phyloP scores from a whole-genome alignment of 2,329 filamentous ascomycete species.

The Penicillium sp. region DNA sequence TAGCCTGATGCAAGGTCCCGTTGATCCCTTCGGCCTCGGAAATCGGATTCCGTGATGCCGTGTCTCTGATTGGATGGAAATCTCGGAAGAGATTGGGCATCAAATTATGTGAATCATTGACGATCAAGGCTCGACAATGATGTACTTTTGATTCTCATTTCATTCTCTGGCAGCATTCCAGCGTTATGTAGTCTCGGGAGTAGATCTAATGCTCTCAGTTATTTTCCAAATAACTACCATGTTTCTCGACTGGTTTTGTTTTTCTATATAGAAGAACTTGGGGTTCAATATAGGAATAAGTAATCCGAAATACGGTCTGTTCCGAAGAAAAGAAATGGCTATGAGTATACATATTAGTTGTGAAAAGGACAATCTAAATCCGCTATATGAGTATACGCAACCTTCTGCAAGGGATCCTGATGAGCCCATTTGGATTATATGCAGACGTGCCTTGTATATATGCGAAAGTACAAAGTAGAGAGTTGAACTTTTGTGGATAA shows the following conservation, averaged over 20 bases:
- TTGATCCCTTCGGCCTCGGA: neutral
- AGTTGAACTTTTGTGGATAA: conserved; percentile 1
- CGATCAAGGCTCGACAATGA: neutral
- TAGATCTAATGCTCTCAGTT: neutral
- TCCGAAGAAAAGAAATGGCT: neutral
- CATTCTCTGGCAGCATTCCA: conserved; percentile 3
- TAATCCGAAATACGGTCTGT: neutral
- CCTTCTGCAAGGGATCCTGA: conserved; percentile 13
- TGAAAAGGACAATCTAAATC: neutral
- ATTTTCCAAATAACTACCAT: neutral
- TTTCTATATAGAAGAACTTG: neutral
- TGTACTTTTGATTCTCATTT: neutral
- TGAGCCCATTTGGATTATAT: conserved; percentile 1
- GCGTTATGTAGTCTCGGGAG: neutral
- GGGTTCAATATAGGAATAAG: neutral
- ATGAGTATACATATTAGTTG: neutral
- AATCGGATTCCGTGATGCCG: conserved; percentile 6
- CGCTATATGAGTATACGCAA: conserved; percentile 10
- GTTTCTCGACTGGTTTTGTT: neutral
- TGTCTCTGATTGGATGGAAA: conserved; percentile 1
- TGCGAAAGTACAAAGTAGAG: neutral
- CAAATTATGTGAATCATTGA: neutral
- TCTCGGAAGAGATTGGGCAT: neutral
- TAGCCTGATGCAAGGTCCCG: neutral
- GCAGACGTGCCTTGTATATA: neutral